Base-by-base conservation (phyloP, 2,329 filamentous ascomycete species). In the Xylogone sp. region DNA sequence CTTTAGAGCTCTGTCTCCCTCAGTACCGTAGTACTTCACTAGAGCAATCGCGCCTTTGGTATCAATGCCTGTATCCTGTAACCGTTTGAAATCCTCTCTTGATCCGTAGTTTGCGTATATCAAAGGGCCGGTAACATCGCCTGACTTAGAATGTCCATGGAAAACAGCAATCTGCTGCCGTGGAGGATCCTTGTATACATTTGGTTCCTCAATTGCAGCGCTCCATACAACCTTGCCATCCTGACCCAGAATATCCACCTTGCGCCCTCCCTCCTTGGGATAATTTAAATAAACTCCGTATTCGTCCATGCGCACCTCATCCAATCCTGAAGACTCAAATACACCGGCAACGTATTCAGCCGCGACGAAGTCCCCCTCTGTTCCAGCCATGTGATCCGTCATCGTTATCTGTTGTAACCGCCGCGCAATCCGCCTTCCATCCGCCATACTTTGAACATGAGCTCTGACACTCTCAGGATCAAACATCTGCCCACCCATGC, bases 281-380 rank as follows among this genome's bases (percentile, higher is more conserved):
- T 96, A 99, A 69, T 97, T 97, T 63, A 97, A 74, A 66, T 97
- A 97, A 16, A 95, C 92, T 61, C 87, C 79, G 68, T 89, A 96
- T 65, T 90, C 82, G 62, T 96, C 87, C 62, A 90, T 77, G 46
- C 76, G 73, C 21, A 96, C 84, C 52, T 86, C 77, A 60, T 96
- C 91, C 64, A 99, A 77, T 3, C 82, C 81, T 44, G 86, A 84
- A 47, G 78, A 78, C 58, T 74, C 72, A 69, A 97, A 96, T 67
- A 87, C 81, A 62, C 83, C 84, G 68, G 92, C 81, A 50, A 97
- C 83, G 75, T 92, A 95, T 72, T 90, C 81, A 7, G 90, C 93
- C 50, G 96, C 77, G 44, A 87, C 88, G 62, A 87, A 91, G 71
- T 95, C 93, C 45, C 94, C 94, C 71, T 96, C 87, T 2, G 91